Percentiles rank a stretch among this genome's conserved stretches.
Conservation (phyloP, 176 grass and related monocot species). For the Poa pratensis region DNA sequence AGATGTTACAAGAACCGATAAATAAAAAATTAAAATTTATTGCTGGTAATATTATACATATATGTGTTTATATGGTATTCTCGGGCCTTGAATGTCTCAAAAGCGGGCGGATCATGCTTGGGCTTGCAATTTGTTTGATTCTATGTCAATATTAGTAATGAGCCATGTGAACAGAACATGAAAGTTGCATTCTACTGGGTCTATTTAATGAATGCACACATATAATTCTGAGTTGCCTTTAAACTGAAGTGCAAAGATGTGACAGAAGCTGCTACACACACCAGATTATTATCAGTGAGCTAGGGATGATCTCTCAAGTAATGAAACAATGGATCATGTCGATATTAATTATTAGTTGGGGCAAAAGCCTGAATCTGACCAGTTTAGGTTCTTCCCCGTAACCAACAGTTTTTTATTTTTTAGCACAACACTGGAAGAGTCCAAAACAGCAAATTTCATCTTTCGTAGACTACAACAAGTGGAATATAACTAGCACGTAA, state of each 20-base stretch:
- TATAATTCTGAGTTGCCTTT: conserved; percentile 31
- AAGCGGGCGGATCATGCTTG: not conserved
- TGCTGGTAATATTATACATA: conserved; percentile 26
- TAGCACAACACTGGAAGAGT: not conserved
- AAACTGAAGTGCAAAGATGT: conserved; percentile 33
- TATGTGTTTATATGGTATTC: conserved; percentile 4
- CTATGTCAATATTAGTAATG: not conserved
- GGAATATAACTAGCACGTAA: not conserved
- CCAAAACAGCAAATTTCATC: not conserved
- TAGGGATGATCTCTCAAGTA: not conserved
- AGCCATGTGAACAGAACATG: conserved; percentile 15
- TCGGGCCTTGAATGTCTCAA: not conserved
- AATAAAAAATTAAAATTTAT: conserved; percentile 24
- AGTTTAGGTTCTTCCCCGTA: not conserved
- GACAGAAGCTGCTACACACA: not conserved
- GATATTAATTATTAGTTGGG: not conserved
- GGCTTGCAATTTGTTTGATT: not conserved
- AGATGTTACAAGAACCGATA: conserved; percentile 30
- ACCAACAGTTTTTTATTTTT: not conserved
- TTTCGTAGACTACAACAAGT: not conserved
- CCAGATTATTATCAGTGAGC: conserved; percentile 17
- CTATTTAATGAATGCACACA: conserved; percentile 23
- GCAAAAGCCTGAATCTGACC: not conserved
- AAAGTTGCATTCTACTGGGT: not conserved
- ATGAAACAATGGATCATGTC: not conserved